Evolutionary conservation across 1,284 basidiomycete genomes (phyloP).

Genomic region (Anthracocystis setariae): DNA sequence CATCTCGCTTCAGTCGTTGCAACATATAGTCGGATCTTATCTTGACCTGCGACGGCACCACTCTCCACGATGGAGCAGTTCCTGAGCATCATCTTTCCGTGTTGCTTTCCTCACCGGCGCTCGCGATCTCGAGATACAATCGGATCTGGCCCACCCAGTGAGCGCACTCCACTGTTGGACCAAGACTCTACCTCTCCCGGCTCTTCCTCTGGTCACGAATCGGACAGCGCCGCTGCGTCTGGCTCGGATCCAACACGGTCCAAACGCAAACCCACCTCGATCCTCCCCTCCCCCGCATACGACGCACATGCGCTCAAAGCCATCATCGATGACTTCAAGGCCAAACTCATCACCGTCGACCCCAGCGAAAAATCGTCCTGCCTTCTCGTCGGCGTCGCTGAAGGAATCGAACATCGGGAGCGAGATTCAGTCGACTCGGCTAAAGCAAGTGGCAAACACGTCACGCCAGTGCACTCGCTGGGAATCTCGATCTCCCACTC

Average conservation of each 20-base stretch:
- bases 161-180: constrained; percentile 27
- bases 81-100: constrained; percentile 29
- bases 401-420: neutral
- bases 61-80: constrained; percentile 22
- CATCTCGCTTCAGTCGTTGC: too few relatives aligned
- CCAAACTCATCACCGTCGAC: constrained; percentile 24
- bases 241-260: constrained; percentile 9
- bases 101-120: constrained; percentile 31
- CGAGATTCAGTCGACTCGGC: too few relatives aligned
- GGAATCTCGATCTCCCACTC: constrained; percentile 2
- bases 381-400: neutral
- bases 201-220: constrained; percentile 5
- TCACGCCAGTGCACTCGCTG: constrained; percentile 27
- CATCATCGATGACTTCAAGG: constrained; percentile 28
- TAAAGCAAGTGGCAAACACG: neutral
- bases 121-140: neutral
- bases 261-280: constrained; percentile 17
- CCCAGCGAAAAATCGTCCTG: too few relatives aligned
- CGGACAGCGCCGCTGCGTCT: constrained; percentile 4
- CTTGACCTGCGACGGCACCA: too few relatives aligned
- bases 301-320: constrained; percentile 15
- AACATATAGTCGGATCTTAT: too few relatives aligned
- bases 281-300: constrained; percentile 33
- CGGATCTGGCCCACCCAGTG: constrained; percentile 4
- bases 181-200: constrained; percentile 7